Base-by-base conservation (phyloP, 2,329 filamentous ascomycete genomes). In the Aspergillus eucalypticola region DNA sequence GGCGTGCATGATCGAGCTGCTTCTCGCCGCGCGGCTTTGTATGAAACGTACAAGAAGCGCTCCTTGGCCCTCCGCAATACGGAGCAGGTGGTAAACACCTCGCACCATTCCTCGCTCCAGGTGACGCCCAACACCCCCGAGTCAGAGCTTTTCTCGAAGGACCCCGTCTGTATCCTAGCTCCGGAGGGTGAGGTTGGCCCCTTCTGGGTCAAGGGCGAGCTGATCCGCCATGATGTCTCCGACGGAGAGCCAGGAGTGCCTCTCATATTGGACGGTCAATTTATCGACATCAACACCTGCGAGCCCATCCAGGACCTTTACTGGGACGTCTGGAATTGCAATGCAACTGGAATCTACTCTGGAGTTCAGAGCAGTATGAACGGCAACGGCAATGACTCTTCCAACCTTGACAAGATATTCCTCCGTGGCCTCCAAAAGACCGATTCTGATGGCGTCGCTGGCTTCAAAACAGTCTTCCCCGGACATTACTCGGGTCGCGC, bases 111-210 rank as follows among this genome's bases (percentile, higher is more conserved):
- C 23, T 29, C 25, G 15, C 48, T 50, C 8, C 3, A 50, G 0
- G 25, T 50, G 48, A 50, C 25, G 1, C 48, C 6, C 15, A 50
- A 50, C n/a, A 50, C 48, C 3, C 19, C 48, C 6, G 48, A 50
- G 23, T 50, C 7, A 3, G 48, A 50, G 48, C 48, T 50, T n/a
- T 50, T 50, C 13, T 17, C 48, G 7, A 50, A 50, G 15, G 48
- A 50, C 48, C 48, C 48, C 8, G 48, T 32, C 7, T 84, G 82
- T 61, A 69, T 83, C 19, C 73, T 85, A 27, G 78, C 76, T 29
- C 82, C 82, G 0, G 82, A 84, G 67, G 78, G 79, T 17, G 82
- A 78, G 7, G 73, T 56, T 10, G 66, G 68, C 3, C 82, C 83
- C 5, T 84, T 81, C 72, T 85, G 69, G 56, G 72, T 78, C 13